Conservation (phyloP, 2,329 filamentous ascomycete species). For the Hirsutella minnesotensis region DNA sequence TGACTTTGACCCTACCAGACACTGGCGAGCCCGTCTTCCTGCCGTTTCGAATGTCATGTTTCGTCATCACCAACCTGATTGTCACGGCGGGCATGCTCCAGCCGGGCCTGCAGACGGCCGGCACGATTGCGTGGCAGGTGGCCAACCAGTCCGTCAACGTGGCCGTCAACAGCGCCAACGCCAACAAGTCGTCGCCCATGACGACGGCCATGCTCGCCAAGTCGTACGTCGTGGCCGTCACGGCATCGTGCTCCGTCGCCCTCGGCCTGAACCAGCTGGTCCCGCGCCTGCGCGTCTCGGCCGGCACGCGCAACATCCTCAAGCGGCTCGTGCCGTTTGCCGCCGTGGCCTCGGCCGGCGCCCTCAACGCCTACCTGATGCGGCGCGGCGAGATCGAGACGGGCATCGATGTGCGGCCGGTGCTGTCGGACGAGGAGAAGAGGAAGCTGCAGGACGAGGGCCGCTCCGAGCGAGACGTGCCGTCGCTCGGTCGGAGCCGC, state of each 20-base stretch:
- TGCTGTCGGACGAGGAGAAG: conserved; percentile 60
- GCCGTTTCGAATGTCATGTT: conserved; percentile 95
- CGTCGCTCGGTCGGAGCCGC: conserved; percentile 73
- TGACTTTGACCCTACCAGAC: too few relatives aligned
- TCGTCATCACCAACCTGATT: conserved; percentile 83
- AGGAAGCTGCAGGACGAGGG: conserved; percentile 42
- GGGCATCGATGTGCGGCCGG: conserved; percentile 87
- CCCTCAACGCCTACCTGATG: conserved; percentile 95
- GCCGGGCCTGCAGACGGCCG: conserved; percentile 68
- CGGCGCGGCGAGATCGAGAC: conserved; percentile 86
- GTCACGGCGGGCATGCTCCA: conserved; percentile 97
- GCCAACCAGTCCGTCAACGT: conserved; percentile 97
- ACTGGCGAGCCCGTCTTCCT: conserved; percentile 86
- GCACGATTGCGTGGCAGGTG: conserved; percentile 88
- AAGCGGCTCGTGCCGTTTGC: conserved; percentile 90
- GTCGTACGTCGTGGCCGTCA: conserved; percentile 85
- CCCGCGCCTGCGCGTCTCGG: conserved; percentile 69
- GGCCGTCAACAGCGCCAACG: conserved; percentile 93
- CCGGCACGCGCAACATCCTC: conserved; percentile 64
- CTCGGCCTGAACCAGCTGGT: conserved; percentile 85
- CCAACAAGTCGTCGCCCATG: conserved; percentile 91
- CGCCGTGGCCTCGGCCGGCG: conserved; percentile 82
- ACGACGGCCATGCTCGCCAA: conserved; percentile 69
- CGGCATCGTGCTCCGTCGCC: conserved; percentile 86
- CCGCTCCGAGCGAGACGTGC: conserved; percentile 50